phyloP scores from a whole-genome alignment of 2,329 filamentous ascomycete genomes.

The Fusarium dlaminii region DNA sequence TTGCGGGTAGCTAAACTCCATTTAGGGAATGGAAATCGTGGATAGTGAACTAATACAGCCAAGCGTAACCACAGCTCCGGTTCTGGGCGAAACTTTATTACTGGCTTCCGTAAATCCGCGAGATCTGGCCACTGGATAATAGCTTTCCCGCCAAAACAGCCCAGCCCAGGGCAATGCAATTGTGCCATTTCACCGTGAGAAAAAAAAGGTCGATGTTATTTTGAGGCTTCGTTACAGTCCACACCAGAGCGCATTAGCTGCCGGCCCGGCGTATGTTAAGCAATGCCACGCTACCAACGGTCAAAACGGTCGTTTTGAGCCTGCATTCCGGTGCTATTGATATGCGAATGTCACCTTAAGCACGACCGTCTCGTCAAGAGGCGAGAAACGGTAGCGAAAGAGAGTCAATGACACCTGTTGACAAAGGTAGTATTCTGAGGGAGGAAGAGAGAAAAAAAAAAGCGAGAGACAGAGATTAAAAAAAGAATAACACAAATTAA shows the following conservation, averaged over 20 bases:
- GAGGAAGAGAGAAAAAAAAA: not conserved
- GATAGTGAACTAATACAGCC: not conserved
- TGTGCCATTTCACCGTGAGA: not conserved
- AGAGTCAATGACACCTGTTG: not conserved
- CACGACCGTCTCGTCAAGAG: not conserved
- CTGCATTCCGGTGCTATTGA: constrained; percentile 11
- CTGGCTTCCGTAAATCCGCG: not conserved
- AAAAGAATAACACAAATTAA: not conserved
- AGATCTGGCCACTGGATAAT: not conserved
- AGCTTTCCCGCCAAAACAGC: not conserved
- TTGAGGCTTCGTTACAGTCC: not conserved
- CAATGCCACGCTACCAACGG: constrained; percentile 25
- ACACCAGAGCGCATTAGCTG: not conserved
- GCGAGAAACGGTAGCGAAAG: not conserved
- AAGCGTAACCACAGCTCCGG: not conserved
- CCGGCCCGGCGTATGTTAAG: constrained; percentile 2
- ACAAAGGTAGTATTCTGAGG: not conserved
- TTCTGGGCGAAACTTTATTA: not conserved
- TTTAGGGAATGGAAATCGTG: not conserved
- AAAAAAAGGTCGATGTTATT: not conserved
- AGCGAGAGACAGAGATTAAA: not conserved
- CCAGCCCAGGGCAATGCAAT: not conserved
- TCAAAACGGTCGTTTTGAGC: not conserved
- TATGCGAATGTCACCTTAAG: not conserved
- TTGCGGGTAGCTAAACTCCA: not conserved